Percentiles rank a stretch among this genome's conserved stretches.
phyloP scores from a whole-genome alignment of 768 basidiomycete genomes.

The Boletus rufocinnamomeus region DNA sequence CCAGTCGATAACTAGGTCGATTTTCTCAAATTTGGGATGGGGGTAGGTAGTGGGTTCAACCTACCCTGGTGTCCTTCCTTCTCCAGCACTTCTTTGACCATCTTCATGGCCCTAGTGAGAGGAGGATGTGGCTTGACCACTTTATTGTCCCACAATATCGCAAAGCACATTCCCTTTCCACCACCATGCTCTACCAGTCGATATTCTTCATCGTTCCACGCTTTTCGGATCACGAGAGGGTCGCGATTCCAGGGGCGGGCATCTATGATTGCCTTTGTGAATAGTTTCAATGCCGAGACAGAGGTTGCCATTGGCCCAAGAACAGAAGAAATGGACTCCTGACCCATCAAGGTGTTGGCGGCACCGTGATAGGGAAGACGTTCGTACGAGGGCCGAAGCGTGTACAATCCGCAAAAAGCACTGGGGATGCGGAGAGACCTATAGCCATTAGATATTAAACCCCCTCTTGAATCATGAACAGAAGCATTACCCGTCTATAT shows the following conservation, averaged over 20 bases:
- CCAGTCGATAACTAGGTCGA: constrained; percentile 60
- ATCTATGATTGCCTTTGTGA: constrained; percentile 39
- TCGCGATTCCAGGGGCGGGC: constrained; percentile 66
- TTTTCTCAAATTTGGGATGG: constrained; percentile 7
- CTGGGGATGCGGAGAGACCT: constrained; percentile 78
- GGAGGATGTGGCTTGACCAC: constrained; percentile 65
- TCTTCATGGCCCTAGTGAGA: constrained; percentile 57
- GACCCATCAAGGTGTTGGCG: constrained; percentile 67
- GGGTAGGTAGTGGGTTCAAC: not conserved
- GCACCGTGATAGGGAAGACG: constrained; percentile 72
- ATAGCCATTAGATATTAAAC: not conserved
- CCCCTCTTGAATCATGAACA: not conserved
- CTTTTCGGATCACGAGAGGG: constrained; percentile 56
- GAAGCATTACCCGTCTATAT: constrained; percentile 66
- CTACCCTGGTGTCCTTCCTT: constrained; percentile 69
- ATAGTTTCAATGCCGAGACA: constrained; percentile 64
- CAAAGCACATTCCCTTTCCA: constrained; percentile 55
- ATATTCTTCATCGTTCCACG: constrained; percentile 64
- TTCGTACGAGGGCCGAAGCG: constrained; percentile 68
- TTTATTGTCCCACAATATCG: constrained; percentile 69
- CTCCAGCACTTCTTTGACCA: constrained; percentile 57
- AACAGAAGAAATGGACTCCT: constrained; percentile 72
- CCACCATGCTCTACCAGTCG: constrained; percentile 58
- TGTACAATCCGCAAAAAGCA: constrained; percentile 70
- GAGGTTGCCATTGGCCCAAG: constrained; percentile 71